phyloP scores from a whole-genome alignment of 2,329 filamentous ascomycete species.

The Fusarium ramigenum region DNA sequence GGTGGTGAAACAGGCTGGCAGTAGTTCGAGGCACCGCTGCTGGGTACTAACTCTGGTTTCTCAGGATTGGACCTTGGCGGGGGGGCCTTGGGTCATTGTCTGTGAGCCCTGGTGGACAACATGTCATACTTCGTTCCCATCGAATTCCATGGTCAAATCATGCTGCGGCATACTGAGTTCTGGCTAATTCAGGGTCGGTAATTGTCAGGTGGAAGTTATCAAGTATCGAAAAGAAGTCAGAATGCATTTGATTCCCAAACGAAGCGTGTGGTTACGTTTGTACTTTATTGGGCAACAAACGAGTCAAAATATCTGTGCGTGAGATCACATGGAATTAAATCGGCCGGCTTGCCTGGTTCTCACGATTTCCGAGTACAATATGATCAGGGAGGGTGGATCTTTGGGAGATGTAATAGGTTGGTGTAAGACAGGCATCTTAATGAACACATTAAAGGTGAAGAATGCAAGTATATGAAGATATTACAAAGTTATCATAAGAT shows the following conservation, averaged over 20 bases:
- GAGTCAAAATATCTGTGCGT: neutral
- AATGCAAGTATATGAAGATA: neutral
- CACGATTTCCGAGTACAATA: neutral
- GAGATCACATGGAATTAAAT: neutral
- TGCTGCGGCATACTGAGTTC: neutral
- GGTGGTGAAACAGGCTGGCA: neutral
- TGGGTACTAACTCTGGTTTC: neutral
- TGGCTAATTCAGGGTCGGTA: neutral
- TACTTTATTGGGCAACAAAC: neutral
- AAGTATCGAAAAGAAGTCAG: neutral
- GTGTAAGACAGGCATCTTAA: neutral
- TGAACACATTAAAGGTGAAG: neutral
- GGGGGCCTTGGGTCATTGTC: too few relatives aligned
- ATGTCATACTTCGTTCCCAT: neutral
- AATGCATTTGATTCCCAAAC: neutral
- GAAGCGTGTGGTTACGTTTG: neutral
- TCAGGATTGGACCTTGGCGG: neutral
- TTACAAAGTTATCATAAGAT: neutral
- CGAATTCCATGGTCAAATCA: neutral
- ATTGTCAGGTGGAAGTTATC: neutral
- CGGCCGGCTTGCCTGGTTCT: neutral
- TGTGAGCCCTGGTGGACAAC: neutral
- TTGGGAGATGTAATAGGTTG: neutral
- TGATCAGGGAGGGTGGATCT: neutral
- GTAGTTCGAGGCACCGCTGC: neutral